phyloP scores from a whole-genome alignment of 345 rosid species.

The Eucalyptus viminalis region DNA sequence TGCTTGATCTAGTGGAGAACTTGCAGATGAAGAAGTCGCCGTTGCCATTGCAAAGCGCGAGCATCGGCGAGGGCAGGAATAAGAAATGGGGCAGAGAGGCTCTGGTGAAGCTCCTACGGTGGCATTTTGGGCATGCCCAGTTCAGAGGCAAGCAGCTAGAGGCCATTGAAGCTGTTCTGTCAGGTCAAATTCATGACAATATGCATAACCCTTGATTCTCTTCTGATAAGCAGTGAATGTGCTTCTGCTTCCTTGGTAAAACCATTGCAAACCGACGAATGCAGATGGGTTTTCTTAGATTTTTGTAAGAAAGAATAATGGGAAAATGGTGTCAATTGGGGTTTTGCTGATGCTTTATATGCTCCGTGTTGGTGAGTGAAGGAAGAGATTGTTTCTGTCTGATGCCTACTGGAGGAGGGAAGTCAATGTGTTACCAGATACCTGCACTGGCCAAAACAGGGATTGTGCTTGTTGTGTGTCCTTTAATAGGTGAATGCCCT shows the following conservation, averaged over 20 bases:
- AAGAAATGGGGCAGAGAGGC: conserved; percentile 38
- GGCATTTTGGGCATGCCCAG: conserved; percentile 89
- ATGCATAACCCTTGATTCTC: neutral
- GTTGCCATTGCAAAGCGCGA: conserved; percentile 43
- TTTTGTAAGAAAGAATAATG: neutral
- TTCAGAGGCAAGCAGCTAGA: conserved; percentile 85
- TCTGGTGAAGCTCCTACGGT: conserved; percentile 75
- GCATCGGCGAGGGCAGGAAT: conserved; percentile 19
- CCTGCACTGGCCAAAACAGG: conserved; percentile 86
- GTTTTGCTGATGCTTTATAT: neutral
- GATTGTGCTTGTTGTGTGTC: conserved; percentile 89
- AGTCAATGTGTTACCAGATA: conserved; percentile 94
- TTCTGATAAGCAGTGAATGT: neutral
- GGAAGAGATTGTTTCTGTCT: conserved; percentile 93
- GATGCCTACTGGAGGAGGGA: conserved; percentile 99
- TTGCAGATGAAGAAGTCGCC: conserved; percentile 55
- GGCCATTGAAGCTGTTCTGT: conserved; percentile 78
- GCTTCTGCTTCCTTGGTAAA: neutral
- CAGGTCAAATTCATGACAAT: conserved; percentile 21
- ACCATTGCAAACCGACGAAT: neutral
- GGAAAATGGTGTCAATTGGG: neutral
- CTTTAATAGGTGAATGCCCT: conserved; percentile 58
- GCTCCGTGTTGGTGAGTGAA: neutral
- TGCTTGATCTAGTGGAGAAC: neutral
- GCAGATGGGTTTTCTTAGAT: neutral